A percentile compares a stretch with the other conserved stretches of the same genome.
phyloP scores from a whole-genome alignment of 306 rosid genomes.

The Cicer judaicum region DNA sequence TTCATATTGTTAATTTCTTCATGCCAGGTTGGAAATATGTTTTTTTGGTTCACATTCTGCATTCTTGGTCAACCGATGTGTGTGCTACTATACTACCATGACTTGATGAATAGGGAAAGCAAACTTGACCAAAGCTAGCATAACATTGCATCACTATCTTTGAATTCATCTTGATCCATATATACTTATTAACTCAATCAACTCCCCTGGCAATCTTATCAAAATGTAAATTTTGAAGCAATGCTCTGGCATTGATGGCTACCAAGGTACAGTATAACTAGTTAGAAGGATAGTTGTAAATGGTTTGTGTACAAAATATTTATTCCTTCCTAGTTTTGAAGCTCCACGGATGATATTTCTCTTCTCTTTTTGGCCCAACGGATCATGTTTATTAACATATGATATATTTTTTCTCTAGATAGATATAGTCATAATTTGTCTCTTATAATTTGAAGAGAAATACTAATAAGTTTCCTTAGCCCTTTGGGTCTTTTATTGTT shows the following conservation, averaged over 20 bases:
- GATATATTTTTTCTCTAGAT: neutral
- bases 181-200: conserved; percentile 18
- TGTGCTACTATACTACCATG: conserved; percentile 87
- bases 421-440: neutral
- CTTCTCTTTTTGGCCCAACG: neutral
- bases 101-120: conserved; percentile 78
- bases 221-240: conserved; percentile 33
- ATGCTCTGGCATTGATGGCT: conserved; percentile 22
- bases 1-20: conserved; percentile 8
- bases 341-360: neutral
- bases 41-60: conserved; percentile 89
- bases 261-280: conserved; percentile 28
- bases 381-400: neutral
- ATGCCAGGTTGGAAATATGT: conserved; percentile 88
- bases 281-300: conserved; percentile 46
- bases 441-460: too few relatives aligned
- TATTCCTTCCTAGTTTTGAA: neutral
- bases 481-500: too few relatives aligned
- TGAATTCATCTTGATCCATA: conserved; percentile 8
- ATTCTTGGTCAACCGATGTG: conserved; percentile 99
- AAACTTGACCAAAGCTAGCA: conserved; percentile 47
- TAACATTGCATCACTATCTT: neutral
- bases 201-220: conserved; percentile 24
- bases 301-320: conserved; percentile 39
- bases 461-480: too few relatives aligned